Evolutionary conservation across 1,139 yeast species (phyloP), one percentile per base, ranked within the genome.

Genomic region (Maudiozyma humilis): DNA sequence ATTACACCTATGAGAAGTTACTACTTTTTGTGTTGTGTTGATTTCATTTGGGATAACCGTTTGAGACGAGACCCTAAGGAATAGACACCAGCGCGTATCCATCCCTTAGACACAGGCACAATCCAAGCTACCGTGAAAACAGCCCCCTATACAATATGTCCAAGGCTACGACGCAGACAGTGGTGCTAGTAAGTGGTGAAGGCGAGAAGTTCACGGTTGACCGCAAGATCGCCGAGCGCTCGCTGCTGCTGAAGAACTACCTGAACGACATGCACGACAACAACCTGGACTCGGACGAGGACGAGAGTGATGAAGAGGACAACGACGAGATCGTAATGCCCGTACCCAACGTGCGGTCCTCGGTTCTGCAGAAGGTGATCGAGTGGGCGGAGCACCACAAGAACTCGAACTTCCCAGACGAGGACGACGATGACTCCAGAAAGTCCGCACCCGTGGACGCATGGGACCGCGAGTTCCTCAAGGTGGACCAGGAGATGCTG

Each of bases 331-430:
- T 85, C 51, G 95, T 87, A 56, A 82, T 89, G 56, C 97, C 97
- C 32, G 82, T 91, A 23, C 96, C 96, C 40, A 88, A 86, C 59
- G 96, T 88, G 38, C 72, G 93, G 58, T 78, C 88, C 16, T 77
- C 86, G 23, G 97, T 91, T 23, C 75, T 93, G 66, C 79, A 85
- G 62, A 89, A 89, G 63, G 94, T 93, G 15, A 73, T 93, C 47
- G 96, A 91, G 64, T 93, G 96, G 95, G 91, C 97, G 63, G 95
- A 87, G 62, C 94, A 91, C 64, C 97, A 93, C 71, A 84, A 82
- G 66, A 86, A 86, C 61, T 84, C 91, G 38, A 75, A 75, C 25
- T 82, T 82, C 66, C 84, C 84, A 17, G 86, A 78, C 49, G 85
- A 79, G 41, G 89, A 82, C 48, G 84, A 80, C 49, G 93, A 83